Base-by-base conservation (phyloP, 1,139 yeast species). In the Nakaseomyces delphensis region DNA sequence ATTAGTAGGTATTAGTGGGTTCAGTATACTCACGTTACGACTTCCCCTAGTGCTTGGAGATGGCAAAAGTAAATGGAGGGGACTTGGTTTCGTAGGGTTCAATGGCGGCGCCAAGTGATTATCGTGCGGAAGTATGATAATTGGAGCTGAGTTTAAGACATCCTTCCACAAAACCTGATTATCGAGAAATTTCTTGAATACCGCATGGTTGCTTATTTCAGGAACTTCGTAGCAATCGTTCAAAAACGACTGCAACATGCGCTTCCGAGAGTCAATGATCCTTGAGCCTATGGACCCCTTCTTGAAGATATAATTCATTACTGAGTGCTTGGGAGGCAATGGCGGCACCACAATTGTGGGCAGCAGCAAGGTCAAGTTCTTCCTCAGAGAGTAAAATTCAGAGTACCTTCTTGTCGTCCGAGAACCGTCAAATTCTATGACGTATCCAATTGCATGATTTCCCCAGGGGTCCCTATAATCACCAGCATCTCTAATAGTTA, bases 341-440 rank as follows among this genome's bases (percentile, higher is more conserved):
- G 97, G 96, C 2, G 98, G 98, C 4, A 91, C 76, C 1, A 91
- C 73, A n/a, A 82, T 63, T 11, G 95, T 78, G 3, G 98, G 97
- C 55, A 84, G 83, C 29, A 84, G 67, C 56, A 78, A 77, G 4
- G 77, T 68, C 20, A 91, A 69, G 3, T 81, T 73, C 33, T 74
- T 79, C 45, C 96, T 69, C 36, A 91, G 70, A 42, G 85, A 76
- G 55, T 84, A 96, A 59, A 91, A 91, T 59, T 91, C 98, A 24
- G 95, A 83, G 63, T 91, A 91, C 37, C 98, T 69, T 53, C 98
- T 70, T 44, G 91, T 71, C n/a, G 36, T 40, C 16, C 23, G 19
- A 10, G 10, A 4, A 5, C 27, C 33, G 27, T 24, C 25, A 1
- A 87, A 87, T 40, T 77, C 74, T 45, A 91, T 84, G 8, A 94